Evolutionary conservation across 257 asterid species (phyloP), one percentile per base, ranked within the genome.

Genomic region (Solanum ahanhuiri): DNA sequence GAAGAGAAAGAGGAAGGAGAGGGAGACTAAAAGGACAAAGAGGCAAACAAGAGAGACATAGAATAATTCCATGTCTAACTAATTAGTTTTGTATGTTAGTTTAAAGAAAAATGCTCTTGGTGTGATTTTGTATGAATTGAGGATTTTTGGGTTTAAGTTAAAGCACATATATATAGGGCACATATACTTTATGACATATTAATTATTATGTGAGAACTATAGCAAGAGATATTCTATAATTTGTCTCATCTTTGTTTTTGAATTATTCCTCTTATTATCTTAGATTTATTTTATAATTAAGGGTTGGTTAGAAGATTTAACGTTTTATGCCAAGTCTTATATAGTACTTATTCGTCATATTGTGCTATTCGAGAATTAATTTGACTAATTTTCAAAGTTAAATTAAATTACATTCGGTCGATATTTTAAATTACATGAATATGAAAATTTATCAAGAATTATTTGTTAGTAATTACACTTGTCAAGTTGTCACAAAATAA

Each of bases 1-100:
- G 87, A 93, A 91, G 90, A 93, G 90, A 84, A 91, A 87, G 89
- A 88, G 91, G 57, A 94, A 93, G 33, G 95, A 89, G 83, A 94
- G 20, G 71, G 92, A 85, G 8, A 93, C 90, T 2, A 92, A 3
- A 86, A 88, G 69, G 2, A 94, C 82, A 43, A 93, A 91, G 34
- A 92, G 37, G 87, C 89, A 87, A 34, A 95, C 88, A 77, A 93
- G 92, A 66, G 91, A 85, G 83, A 88, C 92, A 83, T 90, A 94
- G 91, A 90, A 89, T 30, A 87, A 1, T 75, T 93, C 98, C 98
- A 94, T 95, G 85, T n/a, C 37, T 87, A 75, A 22, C 15, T 5
- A 37, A n/a, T 12, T 75, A 17, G 39, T 31, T 75, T 22, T 12
- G 23, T 72, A 11, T 34, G 51, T 72, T 34, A 34, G 39, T 31